Base-by-base conservation (phyloP, 2,329 filamentous ascomycete genomes). In the Kalaharituber pfeilii region DNA sequence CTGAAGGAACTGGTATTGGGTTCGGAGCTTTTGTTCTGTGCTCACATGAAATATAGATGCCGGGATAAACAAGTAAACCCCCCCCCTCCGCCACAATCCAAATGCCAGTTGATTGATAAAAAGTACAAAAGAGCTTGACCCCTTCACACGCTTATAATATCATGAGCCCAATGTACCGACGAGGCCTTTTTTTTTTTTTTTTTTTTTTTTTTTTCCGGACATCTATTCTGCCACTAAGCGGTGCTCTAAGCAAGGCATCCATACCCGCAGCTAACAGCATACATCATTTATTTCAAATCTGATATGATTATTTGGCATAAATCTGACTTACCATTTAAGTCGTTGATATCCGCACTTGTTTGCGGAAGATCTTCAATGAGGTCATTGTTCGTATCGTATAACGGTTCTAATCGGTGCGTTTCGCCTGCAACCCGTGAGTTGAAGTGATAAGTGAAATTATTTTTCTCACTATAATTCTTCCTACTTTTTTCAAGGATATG, bases 291-390 rank as follows among this genome's bases (percentile, higher is more conserved):
- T 30, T 47, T 49, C 47, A 25, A 47, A 53, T 49, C 25, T 30
- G 33, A 53, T 45, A 53, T 53, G 51, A n/a, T n/a, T 52, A 52
- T 52, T 52, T 52, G 30, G 50, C 29, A 25, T 33, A 52, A 28
- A 53, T 49, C 20, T 44, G 39, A 53, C 51, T 53, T 53, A 49
- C 51, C 36, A 49, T 53, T 53, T 53, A 53, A 53, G 27, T 27
- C 36, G 51, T 47, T 53, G 51, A 53, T 47, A 53, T 53, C 42
- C 25, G 51, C 42, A 53, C 24, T 50, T 45, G 51, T 45, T 22
- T 45, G 20, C 20, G 51, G 51, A 45, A 45, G 45, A 47, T 45
- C 7, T 33, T 52, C 51, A 25, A 52, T 52, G 44, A 50, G 9
- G 33, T 36, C 45, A 50, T 50, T 33, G 52, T 33, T 33, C 27